phyloP scores from a whole-genome alignment of 2,329 filamentous ascomycete species.

The Ceratocystis diversiconidia region DNA sequence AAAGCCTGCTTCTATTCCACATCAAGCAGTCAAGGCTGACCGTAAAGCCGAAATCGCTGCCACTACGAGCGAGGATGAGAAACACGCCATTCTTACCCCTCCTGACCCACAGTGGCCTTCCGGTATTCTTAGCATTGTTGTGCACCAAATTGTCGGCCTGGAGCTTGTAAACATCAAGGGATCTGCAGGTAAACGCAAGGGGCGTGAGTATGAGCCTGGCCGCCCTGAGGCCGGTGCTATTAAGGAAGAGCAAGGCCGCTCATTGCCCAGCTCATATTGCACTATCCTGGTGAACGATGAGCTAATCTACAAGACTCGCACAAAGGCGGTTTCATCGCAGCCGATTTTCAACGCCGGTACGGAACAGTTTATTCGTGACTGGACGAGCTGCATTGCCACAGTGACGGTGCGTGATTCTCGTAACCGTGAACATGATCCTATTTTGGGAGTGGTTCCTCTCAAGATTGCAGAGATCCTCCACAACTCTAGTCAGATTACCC shows the following conservation, averaged over 20 bases:
- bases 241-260: constrained; percentile 67
- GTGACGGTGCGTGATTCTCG: constrained; percentile 78
- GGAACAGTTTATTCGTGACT: constrained; percentile 83
- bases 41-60: constrained; percentile 50
- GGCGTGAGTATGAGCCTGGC: constrained; percentile 78
- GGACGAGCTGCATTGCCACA: constrained; percentile 75
- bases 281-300: constrained; percentile 84
- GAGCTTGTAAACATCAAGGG: constrained; percentile 87
- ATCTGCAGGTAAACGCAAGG: constrained; percentile 64
- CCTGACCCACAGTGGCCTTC: constrained; percentile 95
- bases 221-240: constrained; percentile 67
- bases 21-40: constrained; percentile 10
- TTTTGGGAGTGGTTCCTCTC: constrained; percentile 80
- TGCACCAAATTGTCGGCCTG: constrained; percentile 91
- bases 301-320: constrained; percentile 80
- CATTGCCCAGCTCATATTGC: constrained; percentile 82
- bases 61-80: constrained; percentile 40
- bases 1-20: background rate
- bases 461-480: constrained; percentile 79
- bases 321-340: constrained; percentile 85
- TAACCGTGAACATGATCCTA: constrained; percentile 84
- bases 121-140: constrained; percentile 69
- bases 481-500: constrained; percentile 69
- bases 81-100: constrained; percentile 77
- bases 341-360: constrained; percentile 97